Base-by-base conservation (phyloP, 768 basidiomycete species). In the Boletus tomentosulus region DNA sequence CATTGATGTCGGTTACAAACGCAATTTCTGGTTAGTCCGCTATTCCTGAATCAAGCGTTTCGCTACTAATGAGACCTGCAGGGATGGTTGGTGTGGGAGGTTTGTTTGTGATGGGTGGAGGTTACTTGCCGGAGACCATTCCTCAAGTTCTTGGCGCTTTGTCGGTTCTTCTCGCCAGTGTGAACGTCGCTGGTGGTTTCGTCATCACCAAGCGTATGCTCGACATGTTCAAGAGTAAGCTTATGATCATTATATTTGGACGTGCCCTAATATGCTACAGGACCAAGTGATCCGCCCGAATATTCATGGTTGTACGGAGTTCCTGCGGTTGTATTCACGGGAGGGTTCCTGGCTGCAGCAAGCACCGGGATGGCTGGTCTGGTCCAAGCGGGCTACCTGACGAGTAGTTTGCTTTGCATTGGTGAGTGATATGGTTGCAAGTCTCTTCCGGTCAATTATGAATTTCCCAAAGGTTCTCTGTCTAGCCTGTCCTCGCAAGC, bases 171-270 rank as follows among this genome's bases (percentile, higher is more conserved):
- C 73, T 94, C 31, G 92, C 92, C 24, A 89, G 88, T 54, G 81
- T 94, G 55, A 94, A 94, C 63, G 90, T 94, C 50, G 83, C 87
- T 34, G 92, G 92, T 48, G 92, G 92, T 42, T 93, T 92, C 62
- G 84, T 91, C 37, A 86, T 93, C 62, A 92, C 90, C 24, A 92
- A 92, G 69, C 85, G 91, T 41, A 94, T 94, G 92, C 74, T 94
- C 56, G 89, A 93, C 64, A 91, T 94, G 86, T 94, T 94, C 71
- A 89, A 88, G 72, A 84, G 92, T 87, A 67, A 57, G 78, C 57
- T 9, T 12, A 41, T 49, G 16, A 19, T 3, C 19, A 31, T 11
- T 28, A 30, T 30, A 19, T 50, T 16, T 41, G 31, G 27, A 31
- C 16, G 3, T n/a, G 37, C 28, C 54, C 55, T 51, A 59, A n/a